Evolutionary conservation across 805 yeast species (phyloP).

Genomic region (Scheffersomyces spartinae): DNA sequence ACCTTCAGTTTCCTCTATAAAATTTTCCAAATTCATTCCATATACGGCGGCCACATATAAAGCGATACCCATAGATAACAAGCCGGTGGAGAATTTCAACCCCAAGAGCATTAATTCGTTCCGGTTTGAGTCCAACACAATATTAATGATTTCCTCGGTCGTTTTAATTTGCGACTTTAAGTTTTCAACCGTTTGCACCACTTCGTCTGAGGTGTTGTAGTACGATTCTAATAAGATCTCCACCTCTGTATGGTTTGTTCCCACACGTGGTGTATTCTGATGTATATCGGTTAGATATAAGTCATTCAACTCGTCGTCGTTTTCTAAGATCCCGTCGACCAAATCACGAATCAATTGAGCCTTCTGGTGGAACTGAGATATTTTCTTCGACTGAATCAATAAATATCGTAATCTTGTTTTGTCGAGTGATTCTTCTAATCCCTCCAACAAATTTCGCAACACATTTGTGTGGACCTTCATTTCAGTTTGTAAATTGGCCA

Average conservation of each 20-base stretch:
- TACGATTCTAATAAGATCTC: conserved; percentile 87
- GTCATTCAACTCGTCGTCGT: conserved; percentile 78
- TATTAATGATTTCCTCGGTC: conserved; percentile 91
- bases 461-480: conserved; percentile 76
- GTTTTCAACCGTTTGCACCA: conserved; percentile 80
- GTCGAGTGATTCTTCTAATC: conserved; percentile 75
- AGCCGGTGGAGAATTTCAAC: conserved; percentile 69
- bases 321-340: conserved; percentile 74
- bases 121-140: conserved; percentile 86
- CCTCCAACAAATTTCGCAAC: conserved; percentile 59
- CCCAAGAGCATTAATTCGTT: conserved; percentile 87
- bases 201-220: conserved; percentile 83
- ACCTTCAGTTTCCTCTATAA: conserved; percentile 67
- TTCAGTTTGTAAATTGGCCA: conserved; percentile 71
- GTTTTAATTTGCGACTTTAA: conserved; percentile 74
- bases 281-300: conserved; percentile 61
- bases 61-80: conserved; percentile 72
- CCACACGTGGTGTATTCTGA: conserved; percentile 32
- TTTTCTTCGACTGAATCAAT: conserved; percentile 73
- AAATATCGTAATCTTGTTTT: conserved; percentile 67
- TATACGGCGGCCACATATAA: conserved; percentile 76
- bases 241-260: conserved; percentile 71
- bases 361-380: conserved; percentile 76
- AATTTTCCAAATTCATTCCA: conserved; percentile 94
- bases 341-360: conserved; percentile 73